Evolutionary conservation across 1,284 basidiomycete species (phyloP), one percentile per base, ranked within the genome.

Genomic region (Apiotrichum sp.): DNA sequence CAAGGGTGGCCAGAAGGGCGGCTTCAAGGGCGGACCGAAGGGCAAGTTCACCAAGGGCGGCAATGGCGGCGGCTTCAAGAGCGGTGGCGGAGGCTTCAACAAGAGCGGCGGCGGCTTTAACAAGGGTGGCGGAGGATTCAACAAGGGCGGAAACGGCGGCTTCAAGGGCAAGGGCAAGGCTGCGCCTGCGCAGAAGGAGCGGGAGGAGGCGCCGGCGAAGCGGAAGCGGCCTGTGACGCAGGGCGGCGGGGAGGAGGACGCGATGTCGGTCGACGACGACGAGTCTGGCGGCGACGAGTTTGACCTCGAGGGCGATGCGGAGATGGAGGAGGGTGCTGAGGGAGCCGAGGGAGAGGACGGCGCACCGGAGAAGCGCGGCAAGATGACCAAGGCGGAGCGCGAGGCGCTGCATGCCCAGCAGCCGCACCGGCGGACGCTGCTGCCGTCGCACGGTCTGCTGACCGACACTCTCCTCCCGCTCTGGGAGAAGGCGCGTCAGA

Each of bases 401-500:
- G 59, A 62, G n/a, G 74, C 73, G 8, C 53, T 74, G 32, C 73
- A 74, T 53, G 72, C 70, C 36, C 65, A 68, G 47, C 71, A 76
- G 63, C 74, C 75, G 3, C 76, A 77, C 56, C 69, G 76, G 62
- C 87, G 87, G 0, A 80, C 86, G 1, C 88, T 90, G 68, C 86
- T 89, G 0, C 85, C 93, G 69, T 87, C 87, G 0, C 79, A 81
- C 40, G 76, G 91, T 1, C 81, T 93, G 22, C 73, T 78, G 3
- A 81, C 86, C 47, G 88, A 89, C 39, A 93, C 90, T 2, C 64
- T 77, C 6, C 58, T 75, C 69, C 80, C 81, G 2, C 77, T 88
- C 14, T 93, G 90, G 91, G 83, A 86, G n/a, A 80, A 83, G 16
- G 88, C 87, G 0, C 82, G 86, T 54, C 82, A 86, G 73, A 86